phyloP scores from a whole-genome alignment of 768 basidiomycete genomes.

The Trametes villosa region DNA sequence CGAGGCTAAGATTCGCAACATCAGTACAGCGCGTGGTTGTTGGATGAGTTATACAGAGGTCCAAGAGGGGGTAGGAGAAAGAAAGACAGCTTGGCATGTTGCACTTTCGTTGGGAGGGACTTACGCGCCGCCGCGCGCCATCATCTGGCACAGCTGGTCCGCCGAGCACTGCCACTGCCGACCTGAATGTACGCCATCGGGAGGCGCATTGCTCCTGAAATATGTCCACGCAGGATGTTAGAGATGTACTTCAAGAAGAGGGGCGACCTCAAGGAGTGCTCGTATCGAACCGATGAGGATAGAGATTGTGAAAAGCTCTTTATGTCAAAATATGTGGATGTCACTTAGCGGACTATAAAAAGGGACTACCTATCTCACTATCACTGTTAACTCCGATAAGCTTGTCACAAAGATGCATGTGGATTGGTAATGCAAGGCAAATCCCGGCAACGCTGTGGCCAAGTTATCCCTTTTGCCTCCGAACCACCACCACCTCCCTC shows the following conservation, averaged over 20 bases:
- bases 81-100: neutral
- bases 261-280: too few relatives aligned
- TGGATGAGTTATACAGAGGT: neutral
- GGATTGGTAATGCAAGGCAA: neutral
- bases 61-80: neutral
- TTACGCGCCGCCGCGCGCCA: too few relatives aligned
- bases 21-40: neutral
- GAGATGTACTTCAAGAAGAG: too few relatives aligned
- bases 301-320: too few relatives aligned
- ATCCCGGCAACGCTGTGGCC: neutral
- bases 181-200: too few relatives aligned
- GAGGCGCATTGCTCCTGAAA: too few relatives aligned
- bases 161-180: too few relatives aligned
- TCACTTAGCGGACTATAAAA: neutral
- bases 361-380: neutral
- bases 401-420: too few relatives aligned
- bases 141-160: too few relatives aligned
- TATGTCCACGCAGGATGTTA: too few relatives aligned
- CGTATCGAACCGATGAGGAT: too few relatives aligned
- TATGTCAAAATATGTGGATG: too few relatives aligned
- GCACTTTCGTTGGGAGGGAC: neutral
- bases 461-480: slow-evolving; percentile 15
- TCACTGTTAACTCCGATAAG: neutral
- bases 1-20: neutral
- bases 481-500: slow-evolving; percentile 5